Percentiles rank a stretch among this genome's conserved stretches.
These are phyloP conservation scores for Isoetes taiwanensis DNA, from an alignment of 75 land plant species.

Conservation along the genomic window DNA sequence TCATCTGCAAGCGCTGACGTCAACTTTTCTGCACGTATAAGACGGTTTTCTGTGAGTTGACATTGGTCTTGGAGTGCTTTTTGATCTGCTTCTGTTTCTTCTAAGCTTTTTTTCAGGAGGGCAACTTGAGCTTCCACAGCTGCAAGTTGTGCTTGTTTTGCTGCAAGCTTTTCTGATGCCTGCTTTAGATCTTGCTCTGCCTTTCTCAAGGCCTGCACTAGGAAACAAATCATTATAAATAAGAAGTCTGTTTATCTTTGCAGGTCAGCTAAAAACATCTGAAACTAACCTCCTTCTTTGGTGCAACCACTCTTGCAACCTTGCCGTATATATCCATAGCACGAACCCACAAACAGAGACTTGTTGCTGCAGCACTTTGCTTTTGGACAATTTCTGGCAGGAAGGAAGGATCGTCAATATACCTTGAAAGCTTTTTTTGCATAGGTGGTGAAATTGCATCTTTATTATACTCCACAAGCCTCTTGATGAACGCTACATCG, in stretches of 20 bases:
- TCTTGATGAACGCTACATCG: constrained; percentile 21
- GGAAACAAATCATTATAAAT: background rate
- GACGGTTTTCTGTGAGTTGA: constrained; percentile 17
- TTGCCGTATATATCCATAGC: constrained; percentile 30
- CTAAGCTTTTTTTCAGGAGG: constrained; percentile 10
- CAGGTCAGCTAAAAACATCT: background rate
- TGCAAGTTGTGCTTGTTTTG: constrained; percentile 14
- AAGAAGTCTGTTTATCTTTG: background rate
- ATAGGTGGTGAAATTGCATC: constrained; percentile 17
- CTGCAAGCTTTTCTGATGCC: constrained; percentile 15
- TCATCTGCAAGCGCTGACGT: constrained; percentile 27
- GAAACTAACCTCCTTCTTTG: constrained; percentile 20
- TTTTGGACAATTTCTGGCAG: constrained; percentile 20
- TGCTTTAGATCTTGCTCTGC: constrained; percentile 18
- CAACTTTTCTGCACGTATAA: constrained; percentile 21
- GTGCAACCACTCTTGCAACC: constrained; percentile 31
- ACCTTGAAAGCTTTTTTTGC: constrained; percentile 15
- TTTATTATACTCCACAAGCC: constrained; percentile 24
- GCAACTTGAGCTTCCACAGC: constrained; percentile 23
- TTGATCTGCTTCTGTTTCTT: constrained; percentile 20
- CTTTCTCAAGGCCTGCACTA: constrained; percentile 12
- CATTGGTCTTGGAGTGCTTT: constrained; percentile 16
- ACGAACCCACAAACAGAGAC: constrained; percentile 31
- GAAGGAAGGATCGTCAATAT: constrained; percentile 20
- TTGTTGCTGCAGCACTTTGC: constrained; percentile 28